Conservation (phyloP, 176 grass and related monocot genomes). For the Leersia perrieri region DNA sequence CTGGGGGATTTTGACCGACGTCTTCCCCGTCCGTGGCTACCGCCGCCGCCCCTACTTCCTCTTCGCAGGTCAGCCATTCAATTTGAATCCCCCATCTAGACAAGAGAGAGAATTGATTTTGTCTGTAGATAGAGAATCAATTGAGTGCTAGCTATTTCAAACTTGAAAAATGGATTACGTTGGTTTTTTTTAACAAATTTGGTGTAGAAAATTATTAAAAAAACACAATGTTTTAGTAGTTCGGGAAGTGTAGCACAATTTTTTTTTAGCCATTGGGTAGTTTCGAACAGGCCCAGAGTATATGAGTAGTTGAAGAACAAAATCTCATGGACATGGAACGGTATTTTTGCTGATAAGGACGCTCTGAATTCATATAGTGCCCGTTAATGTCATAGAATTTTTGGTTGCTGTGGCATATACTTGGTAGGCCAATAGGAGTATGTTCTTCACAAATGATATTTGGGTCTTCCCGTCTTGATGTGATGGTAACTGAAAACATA, state of each 20-base stretch:
- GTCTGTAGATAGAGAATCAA: neutral
- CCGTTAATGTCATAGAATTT: neutral
- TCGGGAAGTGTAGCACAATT: too few species aligned
- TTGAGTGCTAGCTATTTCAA: too few species aligned
- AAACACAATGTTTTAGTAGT: too few species aligned
- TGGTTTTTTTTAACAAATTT: too few species aligned
- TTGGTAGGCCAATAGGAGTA: neutral
- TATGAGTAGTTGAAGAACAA: neutral
- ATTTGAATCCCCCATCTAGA: neutral
- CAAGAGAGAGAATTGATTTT: neutral
- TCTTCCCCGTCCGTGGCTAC: constrained; percentile 72
- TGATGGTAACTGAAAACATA: neutral
- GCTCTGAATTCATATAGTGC: neutral
- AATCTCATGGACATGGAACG: neutral
- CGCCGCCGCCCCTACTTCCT: constrained; percentile 86
- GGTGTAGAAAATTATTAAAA: too few species aligned
- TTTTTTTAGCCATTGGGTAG: too few species aligned
- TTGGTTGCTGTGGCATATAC: neutral
- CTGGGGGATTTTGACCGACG: constrained; percentile 87
- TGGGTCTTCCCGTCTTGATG: neutral
- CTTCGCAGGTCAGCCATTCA: constrained; percentile 51
- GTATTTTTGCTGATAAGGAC: neutral
- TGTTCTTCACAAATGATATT: neutral
- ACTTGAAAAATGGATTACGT: too few species aligned
- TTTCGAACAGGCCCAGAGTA: too few species aligned